These are phyloP conservation scores for Hortiboletus flavorubellus DNA, from an alignment of 768 basidiomycete genomes.

Conservation along the genomic window DNA sequence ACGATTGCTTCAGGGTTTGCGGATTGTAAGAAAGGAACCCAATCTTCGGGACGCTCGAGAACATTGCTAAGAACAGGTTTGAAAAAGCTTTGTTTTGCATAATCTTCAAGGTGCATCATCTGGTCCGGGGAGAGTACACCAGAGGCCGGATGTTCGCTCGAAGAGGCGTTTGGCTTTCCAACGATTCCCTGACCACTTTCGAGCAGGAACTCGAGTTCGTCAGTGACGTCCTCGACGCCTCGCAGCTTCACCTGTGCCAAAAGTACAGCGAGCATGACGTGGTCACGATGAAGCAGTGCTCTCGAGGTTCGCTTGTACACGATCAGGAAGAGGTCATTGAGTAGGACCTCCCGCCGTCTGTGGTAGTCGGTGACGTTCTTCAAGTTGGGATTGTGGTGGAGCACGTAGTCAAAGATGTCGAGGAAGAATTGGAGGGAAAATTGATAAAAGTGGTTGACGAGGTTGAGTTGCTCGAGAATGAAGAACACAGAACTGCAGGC, in stretches of 20 bases:
- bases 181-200: constrained; percentile 75
- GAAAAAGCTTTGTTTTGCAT: constrained; percentile 72
- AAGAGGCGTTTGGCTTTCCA: constrained; percentile 31
- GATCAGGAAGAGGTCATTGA: constrained; percentile 85
- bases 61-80: constrained; percentile 69
- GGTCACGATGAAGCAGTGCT: constrained; percentile 85
- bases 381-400: constrained; percentile 90
- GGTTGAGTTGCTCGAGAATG: constrained; percentile 89
- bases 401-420: constrained; percentile 94
- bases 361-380: constrained; percentile 71
- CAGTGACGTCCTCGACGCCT: constrained; percentile 71
- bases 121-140: constrained; percentile 64
- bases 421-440: constrained; percentile 98
- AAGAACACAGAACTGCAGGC: constrained; percentile 98
- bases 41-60: constrained; percentile 56
- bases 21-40: constrained; percentile 71
- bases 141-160: constrained; percentile 38
- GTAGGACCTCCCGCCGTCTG: constrained; percentile 71
- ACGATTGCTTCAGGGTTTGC: constrained; percentile 62
- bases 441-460: constrained; percentile 97
- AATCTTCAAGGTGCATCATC: constrained; percentile 61
- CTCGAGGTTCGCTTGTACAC: constrained; percentile 89
- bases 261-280: constrained; percentile 86
- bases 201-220: constrained; percentile 89
- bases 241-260: constrained; percentile 87